Base-by-base conservation (phyloP, 2,329 filamentous ascomycete genomes). In the Alternaria incomplexa region DNA sequence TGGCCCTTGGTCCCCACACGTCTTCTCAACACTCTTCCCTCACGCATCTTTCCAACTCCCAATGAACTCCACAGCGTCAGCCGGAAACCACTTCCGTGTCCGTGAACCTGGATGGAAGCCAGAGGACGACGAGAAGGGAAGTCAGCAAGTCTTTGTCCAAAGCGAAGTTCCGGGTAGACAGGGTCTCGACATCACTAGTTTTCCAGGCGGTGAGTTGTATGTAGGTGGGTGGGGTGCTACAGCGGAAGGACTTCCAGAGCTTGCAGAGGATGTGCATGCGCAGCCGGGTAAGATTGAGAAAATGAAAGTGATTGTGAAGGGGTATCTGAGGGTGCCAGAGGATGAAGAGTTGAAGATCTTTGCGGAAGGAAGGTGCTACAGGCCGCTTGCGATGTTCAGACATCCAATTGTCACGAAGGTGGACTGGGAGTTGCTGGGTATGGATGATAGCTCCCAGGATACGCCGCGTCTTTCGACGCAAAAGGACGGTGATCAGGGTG, bases 321-420 rank as follows among this genome's bases (percentile, higher is more conserved):
- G 36, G 36, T 40, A 17, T 40, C 0, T 40, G 15, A 10, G 9
- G 3, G 36, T 40, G n/a, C n/a, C 36, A n/a, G 36, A 11, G n/a
- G 36, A 6, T 40, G 36, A 17, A 0, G n/a, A 40, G 4, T 40
- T 17, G 36, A 4, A 17, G 1, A 2, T 17, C 0, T 40, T 40
- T 40, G n/a, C 8, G 36, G n/a, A 3, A 4, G 36, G 36, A 2
- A 40, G 36, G n/a, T 40, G 36, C 0, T 40, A 40, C 3, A 40
- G 36, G 5, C 36, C 36, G n/a, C 36, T 40, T 40, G 2, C 36
- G n/a, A 3, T 0, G 36, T 6, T 40, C 1, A 2, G n/a, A 11
- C 36, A 40, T 40, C n/a, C 36, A 0, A 40, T 40, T 0, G 1
- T 40, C 0, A 3, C 5, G 36, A 40, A 17, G 9, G n/a, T 40